Conservation (phyloP, 306 rosid species). For the Biancaea sappan region DNA sequence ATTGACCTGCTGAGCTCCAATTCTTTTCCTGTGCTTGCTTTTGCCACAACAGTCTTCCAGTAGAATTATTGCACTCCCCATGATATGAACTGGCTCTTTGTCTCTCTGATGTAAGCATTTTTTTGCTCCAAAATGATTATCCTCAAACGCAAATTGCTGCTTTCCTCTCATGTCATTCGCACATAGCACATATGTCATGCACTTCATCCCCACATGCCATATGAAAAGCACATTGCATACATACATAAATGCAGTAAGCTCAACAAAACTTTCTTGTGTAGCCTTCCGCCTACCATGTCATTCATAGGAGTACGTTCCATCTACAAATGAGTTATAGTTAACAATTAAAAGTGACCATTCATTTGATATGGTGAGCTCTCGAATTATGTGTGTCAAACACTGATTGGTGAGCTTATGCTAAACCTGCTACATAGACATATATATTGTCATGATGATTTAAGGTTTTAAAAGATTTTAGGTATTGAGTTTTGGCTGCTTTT, state of each 20-base stretch:
- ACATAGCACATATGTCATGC: conserved; percentile 29
- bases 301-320: too few species aligned
- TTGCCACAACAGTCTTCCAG: conserved; percentile 52
- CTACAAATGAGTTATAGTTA: too few species aligned
- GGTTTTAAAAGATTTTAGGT: conserved; percentile 22
- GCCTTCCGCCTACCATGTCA: not conserved
- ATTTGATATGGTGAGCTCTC: not conserved
- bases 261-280: not conserved
- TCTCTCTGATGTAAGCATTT: conserved; percentile 64
- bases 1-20: conserved; percentile 58
- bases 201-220: conserved; percentile 39
- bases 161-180: conserved; percentile 29
- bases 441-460: conserved; percentile 39
- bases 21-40: conserved; percentile 46
- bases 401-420: not conserved
- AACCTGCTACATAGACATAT: conserved; percentile 25
- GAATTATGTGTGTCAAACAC: not conserved
- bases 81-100: conserved; percentile 46
- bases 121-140: conserved; percentile 62
- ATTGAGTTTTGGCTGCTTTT: conserved; percentile 22
- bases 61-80: conserved; percentile 67
- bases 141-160: conserved; percentile 64
- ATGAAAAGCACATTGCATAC: conserved; percentile 19
- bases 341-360: too few species aligned
- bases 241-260: not conserved